Evolutionary conservation across 2,329 filamentous ascomycete genomes (phyloP).

Genomic region (Nigrospora osmanthi): DNA sequence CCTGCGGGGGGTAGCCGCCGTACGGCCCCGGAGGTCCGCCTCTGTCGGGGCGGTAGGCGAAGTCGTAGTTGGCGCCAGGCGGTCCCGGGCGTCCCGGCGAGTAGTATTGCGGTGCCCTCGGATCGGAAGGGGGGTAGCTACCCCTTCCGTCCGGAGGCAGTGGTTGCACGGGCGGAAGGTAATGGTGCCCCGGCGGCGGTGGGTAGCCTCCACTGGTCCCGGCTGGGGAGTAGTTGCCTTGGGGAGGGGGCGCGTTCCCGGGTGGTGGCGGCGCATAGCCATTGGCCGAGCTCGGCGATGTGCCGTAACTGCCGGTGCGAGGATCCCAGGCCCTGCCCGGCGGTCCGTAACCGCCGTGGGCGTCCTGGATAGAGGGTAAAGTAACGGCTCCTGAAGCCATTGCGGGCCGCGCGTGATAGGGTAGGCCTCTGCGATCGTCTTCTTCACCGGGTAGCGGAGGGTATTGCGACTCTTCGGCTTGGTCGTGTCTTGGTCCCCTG

Average conservation of each 20-base stretch:
- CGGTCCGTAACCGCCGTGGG: constrained; percentile 19
- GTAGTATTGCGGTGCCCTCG: constrained; percentile 21
- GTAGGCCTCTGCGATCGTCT: constrained; percentile 26
- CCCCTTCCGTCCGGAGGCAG: constrained; percentile 19
- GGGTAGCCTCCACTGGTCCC: constrained; percentile 12
- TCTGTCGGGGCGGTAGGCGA: constrained; percentile 23
- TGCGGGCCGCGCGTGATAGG: constrained; percentile 20
- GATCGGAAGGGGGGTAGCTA: constrained; percentile 30
- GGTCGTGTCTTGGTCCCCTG: constrained; percentile 25
- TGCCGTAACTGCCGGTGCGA: constrained; percentile 27
- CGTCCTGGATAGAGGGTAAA: constrained; percentile 42
- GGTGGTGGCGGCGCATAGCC: constrained; percentile 32
- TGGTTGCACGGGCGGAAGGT: constrained; percentile 30
- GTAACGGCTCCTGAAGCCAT: constrained; percentile 36
- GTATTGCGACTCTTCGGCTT: constrained; percentile 31
- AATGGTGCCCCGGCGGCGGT: constrained; percentile 8
- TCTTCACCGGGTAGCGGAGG: constrained; percentile 32
- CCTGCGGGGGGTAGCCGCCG: constrained; percentile 6
- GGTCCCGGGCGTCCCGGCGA: constrained; percentile 8
- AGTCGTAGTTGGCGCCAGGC: constrained; percentile 17
- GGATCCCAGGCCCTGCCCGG: constrained; percentile 19
- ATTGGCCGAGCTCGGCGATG: constrained; percentile 35
- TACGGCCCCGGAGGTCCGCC: constrained; percentile 16
- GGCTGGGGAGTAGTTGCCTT: constrained; percentile 16
- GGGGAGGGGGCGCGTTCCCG: constrained; percentile 2